Conservation (phyloP, 257 asterid species). For the Gentiana straminea region DNA sequence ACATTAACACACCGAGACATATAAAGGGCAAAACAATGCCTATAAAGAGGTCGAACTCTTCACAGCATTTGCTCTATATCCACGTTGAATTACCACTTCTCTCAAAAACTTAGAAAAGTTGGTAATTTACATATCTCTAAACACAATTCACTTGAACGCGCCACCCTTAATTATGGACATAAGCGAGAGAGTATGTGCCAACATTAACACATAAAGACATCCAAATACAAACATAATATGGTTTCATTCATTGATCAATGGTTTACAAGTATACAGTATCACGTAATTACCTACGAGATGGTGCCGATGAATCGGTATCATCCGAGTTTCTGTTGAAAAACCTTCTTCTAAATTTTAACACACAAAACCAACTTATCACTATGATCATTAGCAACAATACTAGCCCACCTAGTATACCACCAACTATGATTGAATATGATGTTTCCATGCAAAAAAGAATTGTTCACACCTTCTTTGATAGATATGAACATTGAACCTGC, state of each 20-base stretch:
- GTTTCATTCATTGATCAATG: neutral
- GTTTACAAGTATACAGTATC: too few species aligned
- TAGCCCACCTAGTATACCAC: conserved; percentile 40
- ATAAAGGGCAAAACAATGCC: too few species aligned
- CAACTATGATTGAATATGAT: conserved; percentile 39
- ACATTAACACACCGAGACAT: too few species aligned
- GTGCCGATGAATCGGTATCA: conserved; percentile 59
- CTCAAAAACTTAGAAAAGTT: neutral
- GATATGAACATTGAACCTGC: conserved; percentile 30
- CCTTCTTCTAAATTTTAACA: conserved; percentile 14
- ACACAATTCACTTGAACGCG: too few species aligned
- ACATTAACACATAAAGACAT: too few species aligned
- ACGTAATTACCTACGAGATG: conserved; percentile 47
- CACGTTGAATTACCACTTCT: too few species aligned
- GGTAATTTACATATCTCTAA: too few species aligned
- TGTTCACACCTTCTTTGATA: conserved; percentile 9
- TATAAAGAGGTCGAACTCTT: too few species aligned
- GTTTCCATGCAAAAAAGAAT: conserved; percentile 27
- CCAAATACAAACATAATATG: too few species aligned
- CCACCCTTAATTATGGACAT: too few species aligned
- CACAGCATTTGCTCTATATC: too few species aligned
- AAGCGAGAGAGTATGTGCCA: too few species aligned
- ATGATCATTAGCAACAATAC: conserved; percentile 23
- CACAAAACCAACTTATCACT: conserved; percentile 21
- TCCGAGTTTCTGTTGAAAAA: conserved; percentile 38